Evolutionary conservation across 179 eudicot species (phyloP).

Genomic region (Gypsophila paniculata): DNA sequence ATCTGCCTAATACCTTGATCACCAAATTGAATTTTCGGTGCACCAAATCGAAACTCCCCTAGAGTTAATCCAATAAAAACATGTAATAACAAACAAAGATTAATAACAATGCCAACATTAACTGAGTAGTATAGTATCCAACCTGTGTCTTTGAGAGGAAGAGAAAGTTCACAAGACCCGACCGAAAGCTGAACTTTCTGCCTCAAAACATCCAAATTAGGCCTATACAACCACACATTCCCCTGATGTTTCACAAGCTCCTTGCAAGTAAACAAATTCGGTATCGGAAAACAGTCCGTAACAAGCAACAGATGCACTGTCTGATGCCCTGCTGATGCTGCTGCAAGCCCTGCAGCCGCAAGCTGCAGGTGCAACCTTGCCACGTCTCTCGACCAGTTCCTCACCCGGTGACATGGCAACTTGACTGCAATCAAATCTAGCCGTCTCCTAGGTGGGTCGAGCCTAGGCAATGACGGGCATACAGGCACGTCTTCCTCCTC

Average conservation of each 20-base stretch:
- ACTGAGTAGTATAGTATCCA: too few relatives aligned
- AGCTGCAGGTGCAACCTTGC: constrained; percentile 79
- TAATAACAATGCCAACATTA: too few relatives aligned
- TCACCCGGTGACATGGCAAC: constrained; percentile 49
- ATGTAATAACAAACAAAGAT: not conserved
- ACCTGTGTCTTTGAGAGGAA: constrained; percentile 68
- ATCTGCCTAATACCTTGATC: too few relatives aligned
- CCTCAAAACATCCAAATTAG: constrained; percentile 49
- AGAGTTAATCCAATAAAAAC: not conserved
- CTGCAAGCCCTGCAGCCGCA: constrained; percentile 61
- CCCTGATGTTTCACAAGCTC: constrained; percentile 61
- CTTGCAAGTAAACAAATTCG: constrained; percentile 73
- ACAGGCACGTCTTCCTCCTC: constrained; percentile 62
- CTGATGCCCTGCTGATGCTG: constrained; percentile 52
- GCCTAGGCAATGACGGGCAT: constrained; percentile 63
- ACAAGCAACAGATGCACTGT: constrained; percentile 58
- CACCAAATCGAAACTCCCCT: not conserved
- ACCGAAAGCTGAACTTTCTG: constrained; percentile 69
- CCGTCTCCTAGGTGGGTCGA: constrained; percentile 46
- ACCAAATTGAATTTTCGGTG: not conserved
- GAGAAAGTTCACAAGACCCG: constrained; percentile 86
- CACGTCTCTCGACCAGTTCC: constrained; percentile 82
- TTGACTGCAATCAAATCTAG: constrained; percentile 68
- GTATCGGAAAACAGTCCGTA: constrained; percentile 64
- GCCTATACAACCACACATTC: constrained; percentile 65